Percentiles rank a stretch among this genome's conserved stretches.
These are phyloP conservation scores for Macrocybe gigantea DNA, from an alignment of 768 basidiomycete species.

Conservation along the genomic window DNA sequence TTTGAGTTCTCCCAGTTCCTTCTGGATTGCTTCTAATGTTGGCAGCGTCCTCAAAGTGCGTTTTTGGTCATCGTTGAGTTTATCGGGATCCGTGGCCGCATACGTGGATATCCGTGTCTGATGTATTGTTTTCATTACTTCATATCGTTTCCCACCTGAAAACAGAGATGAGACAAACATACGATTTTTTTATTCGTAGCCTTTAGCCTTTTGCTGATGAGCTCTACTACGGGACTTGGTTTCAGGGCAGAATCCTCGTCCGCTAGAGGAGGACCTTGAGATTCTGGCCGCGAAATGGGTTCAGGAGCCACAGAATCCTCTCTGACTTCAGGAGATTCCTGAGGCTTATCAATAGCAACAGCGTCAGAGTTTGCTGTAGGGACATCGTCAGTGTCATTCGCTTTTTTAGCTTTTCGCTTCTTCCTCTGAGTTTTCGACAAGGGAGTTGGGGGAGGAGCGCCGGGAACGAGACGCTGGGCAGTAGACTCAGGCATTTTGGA, in stretches of 20 bases:
- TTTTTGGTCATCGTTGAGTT: slow-evolving; percentile 86
- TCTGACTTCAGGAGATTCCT: slow-evolving; percentile 38
- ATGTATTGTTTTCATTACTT: too few species aligned
- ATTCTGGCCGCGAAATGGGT: slow-evolving; percentile 32
- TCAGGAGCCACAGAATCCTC: slow-evolving; percentile 44
- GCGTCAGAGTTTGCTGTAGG: slow-evolving; percentile 41
- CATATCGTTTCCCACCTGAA: neutral
- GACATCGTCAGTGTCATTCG: slow-evolving; percentile 37
- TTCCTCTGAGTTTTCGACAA: slow-evolving; percentile 66
- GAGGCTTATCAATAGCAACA: slow-evolving; percentile 46
- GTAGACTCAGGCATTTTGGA: slow-evolving; percentile 32
- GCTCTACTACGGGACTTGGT: slow-evolving; percentile 67
- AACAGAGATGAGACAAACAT: slow-evolving; percentile 19
- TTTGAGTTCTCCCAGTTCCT: slow-evolving; percentile 80
- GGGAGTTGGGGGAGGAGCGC: slow-evolving; percentile 62
- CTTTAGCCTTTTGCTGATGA: slow-evolving; percentile 75
- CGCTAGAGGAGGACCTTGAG: slow-evolving; percentile 30
- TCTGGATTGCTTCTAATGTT: slow-evolving; percentile 68
- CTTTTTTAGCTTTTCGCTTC: slow-evolving; percentile 47
- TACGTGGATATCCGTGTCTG: slow-evolving; percentile 75
- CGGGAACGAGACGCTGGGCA: slow-evolving; percentile 60
- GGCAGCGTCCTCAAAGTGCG: slow-evolving; percentile 68
- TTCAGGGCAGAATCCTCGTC: slow-evolving; percentile 46
- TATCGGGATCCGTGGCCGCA: slow-evolving; percentile 56
- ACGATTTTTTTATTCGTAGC: slow-evolving; percentile 82